A percentile compares a stretch with the other conserved stretches of the same genome.
Evolutionary conservation across 129 eudicot genomes (phyloP).

Genomic region (Ambrosia artemisiifolia): DNA sequence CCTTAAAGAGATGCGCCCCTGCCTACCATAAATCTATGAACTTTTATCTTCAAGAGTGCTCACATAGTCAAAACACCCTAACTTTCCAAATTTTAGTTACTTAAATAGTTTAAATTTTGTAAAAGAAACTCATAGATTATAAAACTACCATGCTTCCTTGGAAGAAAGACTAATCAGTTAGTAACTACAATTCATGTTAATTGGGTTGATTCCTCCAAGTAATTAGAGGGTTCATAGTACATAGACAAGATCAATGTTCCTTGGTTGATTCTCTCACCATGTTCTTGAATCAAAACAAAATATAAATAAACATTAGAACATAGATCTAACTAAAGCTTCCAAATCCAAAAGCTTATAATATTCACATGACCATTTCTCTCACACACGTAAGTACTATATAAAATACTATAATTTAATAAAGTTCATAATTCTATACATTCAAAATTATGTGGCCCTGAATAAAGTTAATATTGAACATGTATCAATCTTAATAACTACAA

Average conservation of each 20-base stretch:
- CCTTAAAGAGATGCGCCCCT: no score
- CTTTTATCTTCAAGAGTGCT: no score
- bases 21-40: no score
- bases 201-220: constrained; percentile 13
- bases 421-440: neutral
- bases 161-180: no score
- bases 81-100: neutral
- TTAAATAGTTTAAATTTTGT: neutral
- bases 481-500: no score
- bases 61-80: neutral
- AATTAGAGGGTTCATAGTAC: constrained; percentile 18
- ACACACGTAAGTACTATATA: neutral
- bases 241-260: constrained; percentile 8
- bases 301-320: constrained; percentile 9
- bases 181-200: neutral
- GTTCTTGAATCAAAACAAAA: constrained; percentile 25
- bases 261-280: constrained; percentile 27
- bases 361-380: neutral
- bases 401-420: neutral
- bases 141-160: no score
- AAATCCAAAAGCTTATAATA: constrained; percentile 10
- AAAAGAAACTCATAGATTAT: no score
- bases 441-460: no score
- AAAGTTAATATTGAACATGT: no score
- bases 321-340: constrained; percentile 26